Evolutionary conservation across 495 filamentous ascomycete species (phyloP).

Genomic region (Trypethelium eluteriae): DNA sequence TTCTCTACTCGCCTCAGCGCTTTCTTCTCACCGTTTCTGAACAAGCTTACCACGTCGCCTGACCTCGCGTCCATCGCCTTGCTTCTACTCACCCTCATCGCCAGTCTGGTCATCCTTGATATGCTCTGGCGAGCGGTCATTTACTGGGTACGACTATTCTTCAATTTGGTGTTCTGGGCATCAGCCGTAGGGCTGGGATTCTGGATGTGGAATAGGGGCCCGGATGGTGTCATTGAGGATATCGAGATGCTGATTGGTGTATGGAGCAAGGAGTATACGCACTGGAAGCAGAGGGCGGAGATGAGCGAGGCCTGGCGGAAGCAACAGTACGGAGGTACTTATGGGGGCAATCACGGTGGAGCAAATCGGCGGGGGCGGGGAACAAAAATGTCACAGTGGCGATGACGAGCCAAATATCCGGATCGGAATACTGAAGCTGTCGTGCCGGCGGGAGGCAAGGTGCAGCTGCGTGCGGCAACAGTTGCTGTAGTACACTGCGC

Average conservation of each 20-base stretch:
- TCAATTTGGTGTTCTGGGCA: constrained; percentile 54
- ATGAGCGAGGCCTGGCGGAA: constrained; percentile 15
- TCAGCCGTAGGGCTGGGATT: constrained; percentile 42
- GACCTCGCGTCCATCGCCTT: constrained; percentile 55
- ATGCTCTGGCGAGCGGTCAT: constrained; percentile 59
- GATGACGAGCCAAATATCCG: neutral
- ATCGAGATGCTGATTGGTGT: constrained; percentile 47
- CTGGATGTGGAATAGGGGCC: constrained; percentile 56
- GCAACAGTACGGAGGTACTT: constrained; percentile 12
- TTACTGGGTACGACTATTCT: constrained; percentile 60
- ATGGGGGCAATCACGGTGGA: constrained; percentile 8
- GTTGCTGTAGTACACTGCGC: neutral
- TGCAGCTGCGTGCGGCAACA: neutral
- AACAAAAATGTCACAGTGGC: neutral
- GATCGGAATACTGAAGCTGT: neutral
- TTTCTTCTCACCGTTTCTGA: constrained; percentile 43
- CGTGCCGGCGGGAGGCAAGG: neutral
- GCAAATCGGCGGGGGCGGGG: neutral
- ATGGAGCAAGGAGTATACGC: constrained; percentile 44
- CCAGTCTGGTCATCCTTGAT: constrained; percentile 60
- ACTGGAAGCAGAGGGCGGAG: constrained; percentile 23
- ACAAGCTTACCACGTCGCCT: constrained; percentile 44
- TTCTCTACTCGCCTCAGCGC: constrained; percentile 21
- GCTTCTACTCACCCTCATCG: constrained; percentile 48
- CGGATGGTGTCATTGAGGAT: constrained; percentile 54